A percentile compares a stretch with the other conserved stretches of the same genome.
These are phyloP conservation scores for Trapa incisa DNA, from an alignment of 345 rosid genomes.

Conservation along the genomic window DNA sequence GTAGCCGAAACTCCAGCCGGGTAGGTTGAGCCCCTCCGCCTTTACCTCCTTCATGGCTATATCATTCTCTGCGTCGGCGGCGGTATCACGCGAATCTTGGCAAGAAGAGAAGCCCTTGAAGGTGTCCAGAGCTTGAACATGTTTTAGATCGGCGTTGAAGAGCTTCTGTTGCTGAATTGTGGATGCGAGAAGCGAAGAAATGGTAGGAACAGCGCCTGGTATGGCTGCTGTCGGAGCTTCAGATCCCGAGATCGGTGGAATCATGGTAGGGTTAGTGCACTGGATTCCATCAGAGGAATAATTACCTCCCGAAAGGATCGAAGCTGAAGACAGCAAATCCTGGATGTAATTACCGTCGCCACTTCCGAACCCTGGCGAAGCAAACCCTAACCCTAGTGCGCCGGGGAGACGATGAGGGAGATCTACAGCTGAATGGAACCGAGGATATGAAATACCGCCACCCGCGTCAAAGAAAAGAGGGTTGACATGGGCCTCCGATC, in stretches of 20 bases:
- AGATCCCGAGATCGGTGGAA: conserved; percentile 25
- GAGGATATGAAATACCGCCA: conserved; percentile 23
- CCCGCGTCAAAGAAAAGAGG: conserved; percentile 5
- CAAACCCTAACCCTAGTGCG: conserved; percentile 56
- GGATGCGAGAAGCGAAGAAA: conserved; percentile 43
- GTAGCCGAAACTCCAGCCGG: neutral
- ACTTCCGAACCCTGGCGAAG: conserved; percentile 21
- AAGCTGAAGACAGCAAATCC: conserved; percentile 22
- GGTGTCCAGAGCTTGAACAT: conserved; percentile 1
- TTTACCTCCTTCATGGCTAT: conserved; percentile 33
- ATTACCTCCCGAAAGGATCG: conserved; percentile 33
- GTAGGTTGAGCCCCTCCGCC: neutral
- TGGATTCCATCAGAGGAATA: neutral
- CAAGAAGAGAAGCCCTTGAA: conserved; percentile 13
- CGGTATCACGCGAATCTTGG: neutral
- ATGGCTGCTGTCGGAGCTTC: conserved; percentile 20
- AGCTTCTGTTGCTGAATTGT: conserved; percentile 36
- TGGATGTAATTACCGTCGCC: conserved; percentile 14
- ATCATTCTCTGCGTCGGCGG: conserved; percentile 17
- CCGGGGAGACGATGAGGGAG: conserved; percentile 32
- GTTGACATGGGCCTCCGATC: conserved; percentile 20
- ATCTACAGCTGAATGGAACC: conserved; percentile 42
- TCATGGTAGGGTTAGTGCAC: neutral
- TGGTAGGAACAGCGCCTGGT: conserved; percentile 22
- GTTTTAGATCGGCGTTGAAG: conserved; percentile 18